Evolutionary conservation across 331 rosid species (phyloP), one percentile per base, ranked within the genome.

Genomic region (Dryas integrifolia): DNA sequence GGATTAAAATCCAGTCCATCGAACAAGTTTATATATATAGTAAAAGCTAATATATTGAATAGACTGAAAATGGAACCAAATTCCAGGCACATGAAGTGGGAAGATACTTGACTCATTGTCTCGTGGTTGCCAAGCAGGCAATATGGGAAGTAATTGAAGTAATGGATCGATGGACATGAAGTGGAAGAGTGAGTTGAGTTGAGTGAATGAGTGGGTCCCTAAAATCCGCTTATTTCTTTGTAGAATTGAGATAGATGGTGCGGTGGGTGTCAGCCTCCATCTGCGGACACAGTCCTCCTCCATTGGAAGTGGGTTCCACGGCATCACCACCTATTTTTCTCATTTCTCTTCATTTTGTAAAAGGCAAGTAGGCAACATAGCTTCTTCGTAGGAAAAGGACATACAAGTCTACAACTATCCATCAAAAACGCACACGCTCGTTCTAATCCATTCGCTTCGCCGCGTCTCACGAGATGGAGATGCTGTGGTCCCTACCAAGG

Each of bases 251-350:
- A 53, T 3, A 62, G 61, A 15, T 57, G 77, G 83, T 78, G 88
- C 84, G 83, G 61, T 67, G 61, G 83, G 72, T 84, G 84, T 80
- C 82, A 83, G 67, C 81, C 57, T 38, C 41, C 77, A 47, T 70
- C 75, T 77, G 48, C 40, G 46, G 67, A 44, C 69, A 24, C 7
- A 63, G 70, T 7, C 71, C 78, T 80, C 82, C 83, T 52, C 84
- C 83, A 44, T 63, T 11, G 67, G 73, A 72, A 84, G 81, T 84
- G 85, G 85, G 78, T 68, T 78, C 88, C 88, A 72, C 82, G 88
- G 73, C 86, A 82, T 78, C 72, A 72, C 70, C 73, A 78, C 77
- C 59, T 4, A n/a, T 62, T 18, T 30, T 30, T 30, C 35, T 30
- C 35, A 30, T 1, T 30, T 30, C 35, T 30, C 35, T 30, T 30